Base-by-base conservation (phyloP, 2,329 filamentous ascomycete genomes). In the Purpureocillium takamizusanense region DNA sequence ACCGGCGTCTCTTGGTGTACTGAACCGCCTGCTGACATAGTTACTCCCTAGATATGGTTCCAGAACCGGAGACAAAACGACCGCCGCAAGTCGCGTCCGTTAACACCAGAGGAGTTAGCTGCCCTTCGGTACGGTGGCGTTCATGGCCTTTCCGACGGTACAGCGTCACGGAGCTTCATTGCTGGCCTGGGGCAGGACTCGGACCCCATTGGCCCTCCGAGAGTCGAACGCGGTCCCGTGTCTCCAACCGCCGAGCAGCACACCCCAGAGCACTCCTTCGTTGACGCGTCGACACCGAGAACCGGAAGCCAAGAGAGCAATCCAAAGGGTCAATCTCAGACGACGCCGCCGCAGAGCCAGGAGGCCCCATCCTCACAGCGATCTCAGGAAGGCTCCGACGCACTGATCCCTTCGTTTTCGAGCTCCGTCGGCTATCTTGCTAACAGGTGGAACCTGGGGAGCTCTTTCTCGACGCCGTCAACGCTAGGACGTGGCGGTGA, bases 41-140 rank as follows among this genome's bases (percentile, higher is more conserved):
- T 25, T 25, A 10, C 21, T 25, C 6, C 21, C 5, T 25, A 95
- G 90, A 95, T 95, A 51, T 97, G 90, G 90, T 95, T 95, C 64
- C 90, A 95, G 56, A 95, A 95, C 55, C 79, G 88, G 54, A 77
- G 90, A 48, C 90, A 97, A 61, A 95, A 94, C 61, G 86, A 94
- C 59, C 78, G 90, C 51, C 78, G 90, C 49, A 94, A 90, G 66
- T 87, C 86, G 39, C 83, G 86, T 50, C 88, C 89, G 34, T 72
- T 94, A 29, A 77, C 86, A 21, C 76, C 82, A 9, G 80, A 88
- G 58, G 86, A 92, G 57, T 74, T 90, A 39, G 78, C 73, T 46
- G 73, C 74, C 42, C 63, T 80, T 49, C 62, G 72, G 53, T 69
- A 74, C 53, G 67, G 74, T 34, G 69, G 66, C 48, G 65, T 76